Evolutionary conservation across 495 filamentous ascomycete species (phyloP), one percentile per base, ranked within the genome.

Genomic region (Pseudoneurospora amorphoporcata): DNA sequence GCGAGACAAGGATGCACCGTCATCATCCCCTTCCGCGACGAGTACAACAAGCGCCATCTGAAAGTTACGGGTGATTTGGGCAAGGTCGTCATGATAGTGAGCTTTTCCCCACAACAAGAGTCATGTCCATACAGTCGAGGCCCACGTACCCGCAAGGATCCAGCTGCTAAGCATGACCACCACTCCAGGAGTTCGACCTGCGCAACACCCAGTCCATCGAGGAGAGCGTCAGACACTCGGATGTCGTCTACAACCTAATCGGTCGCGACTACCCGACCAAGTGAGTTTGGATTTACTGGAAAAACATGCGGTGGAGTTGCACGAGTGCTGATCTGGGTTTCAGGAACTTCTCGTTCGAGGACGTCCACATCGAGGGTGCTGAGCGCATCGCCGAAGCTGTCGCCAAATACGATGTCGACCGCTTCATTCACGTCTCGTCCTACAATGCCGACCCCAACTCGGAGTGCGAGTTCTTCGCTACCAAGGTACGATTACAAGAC

Each of bases 381-480:
- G 92, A 95, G 84, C 91, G 96, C 71, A 99, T 99, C 76, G 94
- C 89, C 35, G 94, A 98, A 79, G 96, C 96, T 70, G 93, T 92
- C 45, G 96, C 95, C 75, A 99, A 99, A 83, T 99, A 99, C 82
- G 95, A 99, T 77, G 89, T 98, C 73, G 95, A 99, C 83, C 91
- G 95, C 61, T 99, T 91, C 86, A 92, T 99, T 75, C 95, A 99
- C 76, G 91, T 99, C 76, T 98, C 96, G 43, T 96, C 93, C 43
- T 94, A 94, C 86, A 97, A 95, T 79, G 96, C 94, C 69, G 86
- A 93, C 80, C 87, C 87, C 39, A 85, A 92, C 73, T 97, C 94
- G 40, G 83, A 90, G 3, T 94, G 93, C 39, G 90, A 94, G 77
- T 98, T 90, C 87, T 97, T 90, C 79, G 84, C 90, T 35, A 97